phyloP scores from a whole-genome alignment of 192 early-diverging fungal species.

The Thoreauomyces humboldtii region DNA sequence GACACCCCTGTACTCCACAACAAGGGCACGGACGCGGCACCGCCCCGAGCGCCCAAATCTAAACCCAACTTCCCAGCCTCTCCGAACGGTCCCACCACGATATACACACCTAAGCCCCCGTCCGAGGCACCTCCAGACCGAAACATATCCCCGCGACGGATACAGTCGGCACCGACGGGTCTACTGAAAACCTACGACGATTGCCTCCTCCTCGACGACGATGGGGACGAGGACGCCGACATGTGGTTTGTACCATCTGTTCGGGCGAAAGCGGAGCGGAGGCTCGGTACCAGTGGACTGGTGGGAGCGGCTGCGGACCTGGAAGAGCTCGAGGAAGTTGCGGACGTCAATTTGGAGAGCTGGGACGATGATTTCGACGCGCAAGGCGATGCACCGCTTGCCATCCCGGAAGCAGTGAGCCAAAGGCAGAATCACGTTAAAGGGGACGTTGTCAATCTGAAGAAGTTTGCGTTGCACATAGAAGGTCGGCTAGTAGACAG shows the following conservation, averaged over 20 bases:
- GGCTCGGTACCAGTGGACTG: constrained; percentile 12
- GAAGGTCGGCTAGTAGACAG: too few relatives aligned
- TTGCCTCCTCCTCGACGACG: background rate
- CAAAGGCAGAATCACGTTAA: constrained; percentile 28
- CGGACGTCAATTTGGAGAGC: constrained; percentile 32
- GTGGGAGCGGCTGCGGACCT: background rate
- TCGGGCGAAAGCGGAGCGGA: constrained; percentile 24
- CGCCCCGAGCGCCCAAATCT: background rate
- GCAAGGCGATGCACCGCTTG: background rate
- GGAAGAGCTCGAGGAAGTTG: constrained; percentile 3
- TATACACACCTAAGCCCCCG: background rate
- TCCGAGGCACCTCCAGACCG: background rate
- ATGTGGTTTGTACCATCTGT: constrained; percentile 24
- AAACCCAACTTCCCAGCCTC: background rate
- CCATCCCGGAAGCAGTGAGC: constrained; percentile 25
- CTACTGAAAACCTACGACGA: constrained; percentile 16
- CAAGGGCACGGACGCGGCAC: background rate
- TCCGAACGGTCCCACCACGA: too few relatives aligned
- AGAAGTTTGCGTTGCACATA: constrained; percentile 43
- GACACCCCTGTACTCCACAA: too few relatives aligned
- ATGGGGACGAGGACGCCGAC: constrained; percentile 1
- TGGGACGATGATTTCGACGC: constrained; percentile 45
- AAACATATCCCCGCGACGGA: constrained; percentile 26
- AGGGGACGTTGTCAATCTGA: constrained; percentile 28
- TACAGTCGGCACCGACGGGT: constrained; percentile 20